phyloP scores from a whole-genome alignment of 768 basidiomycete species.

The Lactarius psammicola region DNA sequence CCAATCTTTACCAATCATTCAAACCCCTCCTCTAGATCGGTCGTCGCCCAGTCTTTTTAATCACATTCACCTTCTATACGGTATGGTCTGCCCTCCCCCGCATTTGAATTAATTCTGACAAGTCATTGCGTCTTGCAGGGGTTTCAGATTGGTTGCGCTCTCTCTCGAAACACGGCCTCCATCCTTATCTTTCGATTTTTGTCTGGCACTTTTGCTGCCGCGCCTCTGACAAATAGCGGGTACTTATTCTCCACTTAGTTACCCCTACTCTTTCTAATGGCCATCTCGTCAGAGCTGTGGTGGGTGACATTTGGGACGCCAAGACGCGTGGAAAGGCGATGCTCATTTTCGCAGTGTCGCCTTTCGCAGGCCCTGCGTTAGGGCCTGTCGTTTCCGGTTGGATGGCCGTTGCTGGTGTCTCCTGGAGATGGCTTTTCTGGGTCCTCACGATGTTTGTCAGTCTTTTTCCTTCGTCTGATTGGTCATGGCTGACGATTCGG shows the following conservation, averaged over 20 bases:
- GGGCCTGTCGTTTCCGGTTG: conserved; percentile 38
- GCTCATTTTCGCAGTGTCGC: conserved; percentile 59
- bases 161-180: conserved; percentile 58
- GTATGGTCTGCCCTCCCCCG: conserved; percentile 32
- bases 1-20: neutral
- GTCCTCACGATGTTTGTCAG: conserved; percentile 55
- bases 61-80: conserved; percentile 55
- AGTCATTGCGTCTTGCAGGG: conserved; percentile 35
- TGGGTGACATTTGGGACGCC: conserved; percentile 63
- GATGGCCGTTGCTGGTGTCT: conserved; percentile 37
- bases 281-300: conserved; percentile 42
- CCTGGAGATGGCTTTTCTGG: conserved; percentile 71
- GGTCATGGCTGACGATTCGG: conserved; percentile 1
- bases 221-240: conserved; percentile 70
- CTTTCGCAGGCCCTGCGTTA: conserved; percentile 63
- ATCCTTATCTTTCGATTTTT: conserved; percentile 70
- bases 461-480: conserved; percentile 7
- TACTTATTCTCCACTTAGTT: conserved; percentile 32
- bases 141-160: conserved; percentile 63
- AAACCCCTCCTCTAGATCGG: conserved; percentile 37
- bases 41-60: conserved; percentile 56
- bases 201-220: conserved; percentile 66
- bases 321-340: conserved; percentile 62
- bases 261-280: conserved; percentile 2
- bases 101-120: conserved; percentile 3